Base-by-base conservation (phyloP, 495 filamentous ascomycete genomes). In the Penicillium waksmanii region DNA sequence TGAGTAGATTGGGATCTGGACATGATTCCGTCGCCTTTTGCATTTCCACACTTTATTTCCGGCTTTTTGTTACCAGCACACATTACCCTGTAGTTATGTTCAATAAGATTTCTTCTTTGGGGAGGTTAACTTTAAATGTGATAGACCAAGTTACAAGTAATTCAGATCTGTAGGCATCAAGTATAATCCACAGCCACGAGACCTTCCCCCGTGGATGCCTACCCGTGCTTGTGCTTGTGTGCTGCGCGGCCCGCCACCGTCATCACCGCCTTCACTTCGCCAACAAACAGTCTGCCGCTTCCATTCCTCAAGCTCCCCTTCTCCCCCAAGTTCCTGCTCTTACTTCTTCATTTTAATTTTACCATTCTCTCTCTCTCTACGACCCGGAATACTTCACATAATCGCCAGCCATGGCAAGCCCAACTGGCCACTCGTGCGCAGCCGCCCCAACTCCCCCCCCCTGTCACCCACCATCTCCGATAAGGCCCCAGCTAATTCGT, bases 1-100 rank as follows among this genome's bases (percentile, higher is more conserved):
- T 76, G 95, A 98, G 83, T 98, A 90, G 65, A 71, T 62, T 48
- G 47, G 61, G 25, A 57, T 54, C 42, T 48, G 46, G 21, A 48
- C 42, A 48, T 48, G 19, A 48, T 13, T 56, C 44, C 43, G 58
- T 64, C 35, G 48, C 54, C 53, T 60, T 61, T 62, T 63, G 62
- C 61, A 56, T 55, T 60, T 68, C 42, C 13, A 44, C 17, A 48
- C 6, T 55, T 58, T 61, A 53, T 64, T 66, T 66, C 61, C 49
- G 55, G 58, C 48, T 55, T 53, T 68, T 65, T 58, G 49, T 60
- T 64, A 55, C 59, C 57, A 70, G 69, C 74, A 73, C 71, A 69
- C 73, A 73, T 77, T 77, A 69, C 72, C 70, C 63, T 76, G 73
- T 78, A 77, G 74, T 74, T 76, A 73, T 73, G 55, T 62, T 58